These are phyloP conservation scores for Yamadazyma olivae DNA, from an alignment of 805 yeast species.

Conservation along the genomic window DNA sequence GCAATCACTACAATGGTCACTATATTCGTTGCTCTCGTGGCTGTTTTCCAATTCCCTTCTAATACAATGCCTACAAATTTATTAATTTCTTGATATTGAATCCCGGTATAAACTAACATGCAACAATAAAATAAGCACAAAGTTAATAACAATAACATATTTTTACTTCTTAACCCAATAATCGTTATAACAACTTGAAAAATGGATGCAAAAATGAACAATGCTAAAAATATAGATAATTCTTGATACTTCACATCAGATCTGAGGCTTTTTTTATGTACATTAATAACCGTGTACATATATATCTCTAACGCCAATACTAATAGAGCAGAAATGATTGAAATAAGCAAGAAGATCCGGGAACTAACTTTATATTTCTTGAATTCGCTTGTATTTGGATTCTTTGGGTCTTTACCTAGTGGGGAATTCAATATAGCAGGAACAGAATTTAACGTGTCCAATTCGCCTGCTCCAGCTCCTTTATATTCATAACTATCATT, in stretches of 20 bases:
- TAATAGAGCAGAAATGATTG: conserved; percentile 31
- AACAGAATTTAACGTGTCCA: neutral
- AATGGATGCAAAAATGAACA: conserved; percentile 46
- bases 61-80: conserved; percentile 17
- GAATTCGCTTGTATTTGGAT: conserved; percentile 6
- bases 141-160: conserved; percentile 37
- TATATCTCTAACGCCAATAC: conserved; percentile 36
- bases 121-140: conserved; percentile 39
- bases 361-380: conserved; percentile 5
- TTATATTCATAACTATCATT: neutral
- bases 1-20: conserved; percentile 43
- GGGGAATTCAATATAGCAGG: neutral
- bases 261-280: conserved; percentile 21
- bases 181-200: conserved; percentile 38
- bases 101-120: conserved; percentile 45
- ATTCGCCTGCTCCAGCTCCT: no score
- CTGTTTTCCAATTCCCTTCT: conserved; percentile 22
- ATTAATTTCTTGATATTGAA: conserved; percentile 42
- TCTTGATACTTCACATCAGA: conserved; percentile 21
- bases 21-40: conserved; percentile 37
- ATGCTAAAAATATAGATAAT: conserved; percentile 41
- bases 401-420: conserved; percentile 7
- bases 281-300: conserved; percentile 36
- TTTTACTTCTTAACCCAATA: conserved; percentile 37
- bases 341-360: conserved; percentile 23